phyloP scores from a whole-genome alignment of 306 rosid genomes.

The Oemleria cerasiformis region DNA sequence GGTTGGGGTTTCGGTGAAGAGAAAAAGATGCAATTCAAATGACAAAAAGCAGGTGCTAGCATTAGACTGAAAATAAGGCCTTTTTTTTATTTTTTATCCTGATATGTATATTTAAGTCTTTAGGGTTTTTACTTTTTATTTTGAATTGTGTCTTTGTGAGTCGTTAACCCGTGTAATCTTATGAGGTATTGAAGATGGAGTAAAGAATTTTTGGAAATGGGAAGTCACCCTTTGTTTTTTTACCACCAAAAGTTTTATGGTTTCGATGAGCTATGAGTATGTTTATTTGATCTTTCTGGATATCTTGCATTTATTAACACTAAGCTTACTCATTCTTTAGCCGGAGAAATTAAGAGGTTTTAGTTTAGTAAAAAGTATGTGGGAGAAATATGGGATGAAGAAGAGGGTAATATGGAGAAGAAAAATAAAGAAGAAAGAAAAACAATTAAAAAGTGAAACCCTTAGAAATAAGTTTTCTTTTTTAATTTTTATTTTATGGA shows the following conservation, averaged over 20 bases:
- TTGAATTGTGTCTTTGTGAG: not conserved
- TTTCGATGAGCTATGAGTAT: too few relatives aligned
- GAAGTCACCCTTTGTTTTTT: not conserved
- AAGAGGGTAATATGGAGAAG: too few relatives aligned
- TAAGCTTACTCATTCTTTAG: not conserved
- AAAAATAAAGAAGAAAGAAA: too few relatives aligned
- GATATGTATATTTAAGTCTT: not conserved
- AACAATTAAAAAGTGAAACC: too few relatives aligned
- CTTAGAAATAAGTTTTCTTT: too few relatives aligned
- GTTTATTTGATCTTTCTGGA: not conserved
- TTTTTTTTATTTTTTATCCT: slow-evolving; percentile 28
- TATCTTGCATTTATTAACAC: not conserved
- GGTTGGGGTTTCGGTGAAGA: slow-evolving; percentile 42
- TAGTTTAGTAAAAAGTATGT: too few relatives aligned
- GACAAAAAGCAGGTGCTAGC: slow-evolving; percentile 23
- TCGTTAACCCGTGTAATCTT: not conserved
- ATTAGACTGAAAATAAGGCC: slow-evolving; percentile 14
- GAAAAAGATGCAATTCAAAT: slow-evolving; percentile 27
- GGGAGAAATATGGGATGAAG: too few relatives aligned
- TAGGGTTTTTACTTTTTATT: not conserved
- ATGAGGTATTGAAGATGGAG: not conserved
- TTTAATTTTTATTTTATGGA: too few relatives aligned
- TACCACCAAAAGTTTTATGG: not conserved
- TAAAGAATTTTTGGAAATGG: not conserved
- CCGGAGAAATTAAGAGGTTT: not conserved